Evolutionary conservation across 2,329 filamentous ascomycete species (phyloP).

Genomic region (Microsporum canis): DNA sequence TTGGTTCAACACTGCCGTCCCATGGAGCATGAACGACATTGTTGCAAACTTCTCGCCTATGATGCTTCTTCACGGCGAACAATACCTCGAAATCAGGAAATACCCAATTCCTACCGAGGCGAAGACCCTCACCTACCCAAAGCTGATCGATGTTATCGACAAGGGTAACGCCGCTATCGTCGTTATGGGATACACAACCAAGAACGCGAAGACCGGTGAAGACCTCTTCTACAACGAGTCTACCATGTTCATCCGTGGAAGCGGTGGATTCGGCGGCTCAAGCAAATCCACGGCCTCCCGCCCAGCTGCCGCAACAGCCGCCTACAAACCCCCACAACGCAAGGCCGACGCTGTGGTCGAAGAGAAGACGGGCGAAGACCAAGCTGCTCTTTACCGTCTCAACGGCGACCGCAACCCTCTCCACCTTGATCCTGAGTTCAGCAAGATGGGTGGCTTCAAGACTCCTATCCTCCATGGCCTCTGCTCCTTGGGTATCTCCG

Average conservation of each 20-base stretch:
- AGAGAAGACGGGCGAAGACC: slow-evolving; percentile 75
- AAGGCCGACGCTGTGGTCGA: slow-evolving; percentile 72
- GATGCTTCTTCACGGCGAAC: slow-evolving; percentile 98
- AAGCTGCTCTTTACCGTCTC: slow-evolving; percentile 85
- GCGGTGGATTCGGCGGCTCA: slow-evolving; percentile 78
- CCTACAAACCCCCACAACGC: slow-evolving; percentile 67
- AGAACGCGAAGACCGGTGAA: slow-evolving; percentile 73
- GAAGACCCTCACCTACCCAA: slow-evolving; percentile 61
- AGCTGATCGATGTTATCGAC: slow-evolving; percentile 87
- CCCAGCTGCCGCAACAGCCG: slow-evolving; percentile 66
- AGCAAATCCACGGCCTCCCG: slow-evolving; percentile 57
- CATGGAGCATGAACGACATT: slow-evolving; percentile 69
- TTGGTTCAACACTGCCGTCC: slow-evolving; percentile 71
- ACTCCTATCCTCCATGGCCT: slow-evolving; percentile 92
- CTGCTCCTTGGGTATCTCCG: slow-evolving; percentile 83
- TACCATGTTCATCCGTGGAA: slow-evolving; percentile 83
- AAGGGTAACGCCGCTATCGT: slow-evolving; percentile 85
- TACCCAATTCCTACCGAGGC: slow-evolving; percentile 81
- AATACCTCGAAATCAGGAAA: slow-evolving; percentile 89
- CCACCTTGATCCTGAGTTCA: slow-evolving; percentile 88
- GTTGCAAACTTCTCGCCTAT: slow-evolving; percentile 95
- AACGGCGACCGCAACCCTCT: slow-evolving; percentile 94
- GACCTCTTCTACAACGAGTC: slow-evolving; percentile 95
- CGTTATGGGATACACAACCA: slow-evolving; percentile 67
- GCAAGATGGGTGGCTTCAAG: slow-evolving; percentile 91